phyloP scores from a whole-genome alignment of 805 yeast genomes.

The Candida nemodendra region DNA sequence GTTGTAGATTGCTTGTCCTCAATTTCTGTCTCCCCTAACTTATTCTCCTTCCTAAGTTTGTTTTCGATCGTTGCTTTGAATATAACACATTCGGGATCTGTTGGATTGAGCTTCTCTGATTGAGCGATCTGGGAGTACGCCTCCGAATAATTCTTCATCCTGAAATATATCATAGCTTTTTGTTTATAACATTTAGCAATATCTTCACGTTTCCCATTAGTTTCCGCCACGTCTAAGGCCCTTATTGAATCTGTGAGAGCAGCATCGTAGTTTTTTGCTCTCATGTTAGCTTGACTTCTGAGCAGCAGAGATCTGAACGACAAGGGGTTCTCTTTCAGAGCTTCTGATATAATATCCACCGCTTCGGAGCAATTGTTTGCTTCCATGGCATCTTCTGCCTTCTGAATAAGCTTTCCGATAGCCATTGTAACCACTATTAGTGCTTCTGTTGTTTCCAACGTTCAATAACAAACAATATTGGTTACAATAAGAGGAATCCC shows the following conservation, averaged over 20 bases:
- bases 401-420: constrained; percentile 24
- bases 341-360: constrained; percentile 36
- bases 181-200: constrained; percentile 50
- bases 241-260: constrained; percentile 46
- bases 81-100: constrained; percentile 46
- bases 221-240: constrained; percentile 44
- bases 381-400: constrained; percentile 44
- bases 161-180: constrained; percentile 46
- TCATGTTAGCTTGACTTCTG: constrained; percentile 49
- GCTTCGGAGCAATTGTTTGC: constrained; percentile 47
- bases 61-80: constrained; percentile 44
- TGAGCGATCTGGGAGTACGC: constrained; percentile 43
- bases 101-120: constrained; percentile 42
- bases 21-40: constrained; percentile 2
- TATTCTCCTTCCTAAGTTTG: constrained; percentile 29
- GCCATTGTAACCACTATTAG: no score
- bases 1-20: not conserved
- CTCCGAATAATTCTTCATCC: constrained; percentile 38
- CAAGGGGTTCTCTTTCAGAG: constrained; percentile 41
- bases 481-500: no score
- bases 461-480: no score
- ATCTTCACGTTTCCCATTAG: constrained; percentile 44
- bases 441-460: no score
- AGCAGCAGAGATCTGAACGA: constrained; percentile 49
- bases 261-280: constrained; percentile 44